Evolutionary conservation across 2,329 filamentous ascomycete genomes (phyloP), one percentile per base, ranked within the genome.

Genomic region (Paecilomyces fulvus): DNA sequence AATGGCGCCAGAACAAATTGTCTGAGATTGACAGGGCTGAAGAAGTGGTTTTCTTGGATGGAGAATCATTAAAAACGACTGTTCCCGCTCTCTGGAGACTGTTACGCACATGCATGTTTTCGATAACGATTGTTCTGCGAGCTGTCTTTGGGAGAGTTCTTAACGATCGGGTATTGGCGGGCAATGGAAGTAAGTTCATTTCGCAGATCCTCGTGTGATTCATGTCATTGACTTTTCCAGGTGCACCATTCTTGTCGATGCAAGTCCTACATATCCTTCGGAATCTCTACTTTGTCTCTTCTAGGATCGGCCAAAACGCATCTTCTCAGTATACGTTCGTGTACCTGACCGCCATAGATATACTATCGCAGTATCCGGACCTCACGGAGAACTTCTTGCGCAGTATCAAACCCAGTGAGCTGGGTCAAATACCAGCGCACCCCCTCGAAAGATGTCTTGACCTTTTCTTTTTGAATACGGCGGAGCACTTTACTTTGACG

Each of bases 291-390:
- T 96, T 96, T 69, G 84, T 96, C 59, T 90, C 89, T 0, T 86
- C 85, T 12, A 82, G 89, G 43, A 81, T 89, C 55, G 86, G 87
- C 20, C 85, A 87, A 56, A 83, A 82, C 59, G 81, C 84, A 1
- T 95, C 95, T 65, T 89, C 92, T 55, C 88, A 90, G 57, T 92
- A 95, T 71, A 85, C 82, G 1, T 96, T 96, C 67, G 86, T 90
- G 25, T 90, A 91, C 64, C 80, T 95, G 21, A 85, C 89, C 0
- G 86, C 90, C 3, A 84, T 96, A 60, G 92, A 96, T 70, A 85
- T 91, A 43, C 80, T 96, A 4, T 80, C 87, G 8, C 83, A 85
- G n/a, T 87, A 89, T 63, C 81, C 87, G 0, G 75, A 78, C 10
- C 80, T 88, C 28, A 80, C 84, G 3, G 81, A 86, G 58, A 77